Evolutionary conservation across 2,329 filamentous ascomycete genomes (phyloP).

Genomic region (Penicillium sp.): DNA sequence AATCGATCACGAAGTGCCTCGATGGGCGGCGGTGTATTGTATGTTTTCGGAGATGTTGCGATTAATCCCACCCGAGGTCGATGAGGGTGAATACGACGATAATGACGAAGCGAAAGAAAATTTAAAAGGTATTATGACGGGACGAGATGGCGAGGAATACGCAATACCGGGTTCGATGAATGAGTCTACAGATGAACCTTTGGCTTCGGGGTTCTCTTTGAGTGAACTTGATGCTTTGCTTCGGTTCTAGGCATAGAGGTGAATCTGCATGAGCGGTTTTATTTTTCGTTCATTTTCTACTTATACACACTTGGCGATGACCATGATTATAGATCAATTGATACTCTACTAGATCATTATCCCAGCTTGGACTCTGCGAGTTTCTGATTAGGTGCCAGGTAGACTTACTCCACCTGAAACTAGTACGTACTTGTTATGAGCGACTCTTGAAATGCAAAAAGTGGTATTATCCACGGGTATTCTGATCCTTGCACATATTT

Average conservation of each 20-base stretch:
- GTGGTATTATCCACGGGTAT: conserved; percentile 7
- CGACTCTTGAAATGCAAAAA: background rate
- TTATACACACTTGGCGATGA: too few species aligned
- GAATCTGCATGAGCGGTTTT: too few species aligned
- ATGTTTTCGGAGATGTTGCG: conserved; percentile 6
- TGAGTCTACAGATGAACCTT: background rate
- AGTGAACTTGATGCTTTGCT: conserved; percentile 6
- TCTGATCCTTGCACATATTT: background rate
- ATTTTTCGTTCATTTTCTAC: too few species aligned
- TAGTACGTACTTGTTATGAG: background rate
- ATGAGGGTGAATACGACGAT: background rate
- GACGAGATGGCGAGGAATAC: background rate
- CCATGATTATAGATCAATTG: too few species aligned
- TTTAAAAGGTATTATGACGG: background rate
- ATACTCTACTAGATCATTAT: too few species aligned
- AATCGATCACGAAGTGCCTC: conserved; percentile 8
- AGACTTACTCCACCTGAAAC: background rate
- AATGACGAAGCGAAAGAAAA: background rate
- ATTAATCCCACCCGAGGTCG: conserved; percentile 5
- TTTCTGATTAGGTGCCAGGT: too few species aligned
- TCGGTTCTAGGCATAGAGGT: conserved; percentile 1
- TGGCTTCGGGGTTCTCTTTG: background rate
- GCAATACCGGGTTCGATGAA: background rate
- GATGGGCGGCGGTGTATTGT: conserved; percentile 7
- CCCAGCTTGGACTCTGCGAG: too few species aligned